Evolutionary conservation across 2,329 filamentous ascomycete species (phyloP).

Genomic region (Domatiomyces globalis): DNA sequence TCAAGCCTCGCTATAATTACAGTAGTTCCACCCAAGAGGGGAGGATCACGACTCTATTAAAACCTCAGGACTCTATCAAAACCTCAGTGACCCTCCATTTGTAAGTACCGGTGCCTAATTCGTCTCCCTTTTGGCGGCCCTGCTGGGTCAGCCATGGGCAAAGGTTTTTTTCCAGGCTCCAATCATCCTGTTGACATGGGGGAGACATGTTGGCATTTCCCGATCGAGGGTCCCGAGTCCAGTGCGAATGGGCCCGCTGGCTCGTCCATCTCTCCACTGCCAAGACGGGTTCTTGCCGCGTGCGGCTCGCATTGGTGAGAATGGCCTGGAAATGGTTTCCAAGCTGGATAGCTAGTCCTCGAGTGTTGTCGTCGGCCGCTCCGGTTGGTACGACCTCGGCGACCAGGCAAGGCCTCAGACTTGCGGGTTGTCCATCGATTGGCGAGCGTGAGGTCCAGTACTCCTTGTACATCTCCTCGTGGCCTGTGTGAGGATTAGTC

Average conservation of each 20-base stretch:
- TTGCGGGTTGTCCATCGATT: slow-evolving; percentile 27
- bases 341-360: slow-evolving; percentile 10
- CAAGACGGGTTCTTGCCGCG: slow-evolving; percentile 1
- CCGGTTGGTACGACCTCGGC: slow-evolving; percentile 3
- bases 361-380: neutral
- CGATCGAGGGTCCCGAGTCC: neutral
- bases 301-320: neutral
- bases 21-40: no score
- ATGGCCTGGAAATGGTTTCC: slow-evolving; percentile 15
- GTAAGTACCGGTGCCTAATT: neutral
- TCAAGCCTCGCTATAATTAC: no score
- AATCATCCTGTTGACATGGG: neutral
- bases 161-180: neutral
- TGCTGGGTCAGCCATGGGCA: neutral
- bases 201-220: neutral
- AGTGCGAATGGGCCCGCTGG: neutral
- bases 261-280: slow-evolving; percentile 10
- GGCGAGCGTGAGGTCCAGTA: slow-evolving; percentile 12
- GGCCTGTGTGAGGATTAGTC: slow-evolving; percentile 12
- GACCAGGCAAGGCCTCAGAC: slow-evolving; percentile 20
- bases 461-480: slow-evolving; percentile 16
- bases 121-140: neutral
- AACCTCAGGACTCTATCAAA: no score
- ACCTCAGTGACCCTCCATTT: neutral
- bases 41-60: no score